Evolutionary conservation across 306 rosid species (phyloP), one percentile per base, ranked within the genome.

Genomic region (Rosa multiflora): DNA sequence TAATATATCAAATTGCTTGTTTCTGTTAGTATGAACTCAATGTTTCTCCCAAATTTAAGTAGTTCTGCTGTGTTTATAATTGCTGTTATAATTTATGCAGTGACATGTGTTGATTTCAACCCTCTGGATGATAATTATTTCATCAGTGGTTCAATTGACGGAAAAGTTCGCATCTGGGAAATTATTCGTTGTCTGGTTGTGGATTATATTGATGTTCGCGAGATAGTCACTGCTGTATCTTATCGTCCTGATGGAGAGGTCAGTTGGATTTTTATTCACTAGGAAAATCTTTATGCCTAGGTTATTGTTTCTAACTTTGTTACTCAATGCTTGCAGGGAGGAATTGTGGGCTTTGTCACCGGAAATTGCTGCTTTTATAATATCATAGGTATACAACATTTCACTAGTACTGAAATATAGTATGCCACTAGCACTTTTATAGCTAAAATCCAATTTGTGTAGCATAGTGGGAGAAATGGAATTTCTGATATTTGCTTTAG

Each of bases 131-230:
- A 86, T 70, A 86, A 94, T 56, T 70, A 89, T 62, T 91, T 94
- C 91, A 83, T 94, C 80, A 94, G 98, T 58, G 97, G 98, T 67
- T 94, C 98, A 48, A 91, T 94, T 63, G 98, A 94, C 61, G 98
- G 98, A 72, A 94, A 94, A 86, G 98, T 94, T 82, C 97, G 97
- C 70, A 94, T 94, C 68, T 94, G 98, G 98, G 97, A 89, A 88
- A 88, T 89, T 72, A 74, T 86, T 79, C 78, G 79, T 17, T 89
- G 98, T 74, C 89, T 87, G 82, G 97, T 94, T 83, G 80, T 87
- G 76, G 98, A 90, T 83, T 94, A 89, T 81, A 91, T 89, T 75
- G 94, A 94, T 84, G 83, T 85, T 70, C 88, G 89, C 20, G 98
- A 94, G 86, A 90, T 94, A 72, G 96, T 94, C 74, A 94, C 93